Base-by-base conservation (phyloP, 169 alveolate genomes). In the Plasmodium gonderi region DNA sequence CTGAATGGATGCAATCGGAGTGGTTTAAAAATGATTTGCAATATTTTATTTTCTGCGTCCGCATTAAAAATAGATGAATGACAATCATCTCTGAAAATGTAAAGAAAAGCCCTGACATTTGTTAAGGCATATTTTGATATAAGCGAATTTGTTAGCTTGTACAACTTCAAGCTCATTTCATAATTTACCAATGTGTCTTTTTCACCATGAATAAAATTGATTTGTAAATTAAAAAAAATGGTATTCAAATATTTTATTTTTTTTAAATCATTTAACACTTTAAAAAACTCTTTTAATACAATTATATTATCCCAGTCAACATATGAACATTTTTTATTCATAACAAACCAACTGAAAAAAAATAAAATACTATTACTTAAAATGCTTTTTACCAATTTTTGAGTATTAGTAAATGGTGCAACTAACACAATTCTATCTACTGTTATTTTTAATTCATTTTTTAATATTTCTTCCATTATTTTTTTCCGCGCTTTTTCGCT, bases 351-450 rank as follows among this genome's bases (percentile, higher is more conserved):
- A 36, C 93, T 87, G 38, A 87, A 78, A 42, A 87, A 40, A 45
- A 74, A 87, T 0, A 87, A 38, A 11, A 87, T 68, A 87, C 93
- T 87, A 44, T 87, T 87, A 14, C 68, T 87, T 38, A 87, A 38
- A 6, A 87, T 75, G 68, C 89, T 76, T 54, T 87, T 87, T 31
- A 87, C 93, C 47, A 87, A 64, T 40, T 87, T 75, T 31, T 87
- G 93, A n/a, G 93, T 87, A 44, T 87, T 87, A 8, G 93, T 87
- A 60, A 87, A 87, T 54, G 93, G 93, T 23, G 93, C 93, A 54
- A 87, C 38, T 23, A 87, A 36, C 23, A 87, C 17, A 65, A 87
- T 82, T 51, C 67, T 87, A 64, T 87, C 69, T 12, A 87, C 78
- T 6, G 72, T 75, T 54, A 87, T 87, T 23, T 87, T 87, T 38